Percentiles rank a stretch among this genome's conserved stretches.
These are phyloP conservation scores for Venturia effusa DNA, from an alignment of 2,329 filamentous ascomycete species.

Conservation along the genomic window DNA sequence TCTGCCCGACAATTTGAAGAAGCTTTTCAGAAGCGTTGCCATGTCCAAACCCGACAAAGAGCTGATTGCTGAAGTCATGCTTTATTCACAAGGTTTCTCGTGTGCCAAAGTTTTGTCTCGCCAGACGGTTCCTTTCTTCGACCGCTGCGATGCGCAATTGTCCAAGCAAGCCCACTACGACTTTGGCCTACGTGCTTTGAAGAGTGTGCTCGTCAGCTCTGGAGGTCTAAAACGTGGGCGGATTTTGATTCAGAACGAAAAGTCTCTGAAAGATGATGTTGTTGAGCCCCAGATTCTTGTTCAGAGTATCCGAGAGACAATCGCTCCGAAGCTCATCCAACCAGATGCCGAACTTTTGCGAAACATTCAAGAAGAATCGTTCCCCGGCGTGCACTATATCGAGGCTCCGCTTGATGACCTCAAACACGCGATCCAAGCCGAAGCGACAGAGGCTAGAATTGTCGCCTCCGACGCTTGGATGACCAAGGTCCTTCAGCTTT, in stretches of 20 bases:
- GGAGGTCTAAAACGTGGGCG: constrained; percentile 87
- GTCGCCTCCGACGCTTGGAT: constrained; percentile 94
- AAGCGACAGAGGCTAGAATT: constrained; percentile 75
- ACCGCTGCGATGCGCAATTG: constrained; percentile 67
- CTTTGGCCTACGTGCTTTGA: constrained; percentile 92
- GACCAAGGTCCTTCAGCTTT: constrained; percentile 91
- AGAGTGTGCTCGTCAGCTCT: constrained; percentile 97
- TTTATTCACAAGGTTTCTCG: constrained; percentile 98
- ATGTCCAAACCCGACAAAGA: constrained; percentile 99
- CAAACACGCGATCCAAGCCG: constrained; percentile 66
- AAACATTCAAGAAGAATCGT: constrained; percentile 70
- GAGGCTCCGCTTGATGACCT: constrained; percentile 76
- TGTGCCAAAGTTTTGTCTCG: constrained; percentile 89
- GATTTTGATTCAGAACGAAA: constrained; percentile 44
- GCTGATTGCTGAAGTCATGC: constrained; percentile 98
- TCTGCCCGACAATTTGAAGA: constrained; percentile 97
- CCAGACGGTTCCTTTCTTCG: constrained; percentile 97
- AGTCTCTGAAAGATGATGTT: constrained; percentile 54
- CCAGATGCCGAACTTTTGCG: constrained; percentile 84
- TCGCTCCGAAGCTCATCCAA: constrained; percentile 92
- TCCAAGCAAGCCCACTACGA: constrained; percentile 99
- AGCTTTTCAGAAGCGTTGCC: constrained; percentile 95
- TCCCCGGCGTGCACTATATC: constrained; percentile 87
- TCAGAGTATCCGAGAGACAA: constrained; percentile 95
- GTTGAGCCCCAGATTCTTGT: constrained; percentile 97